These are phyloP conservation scores for Pythium biforme DNA, from an alignment of 352 stramenopile genomes.

Conservation along the genomic window DNA sequence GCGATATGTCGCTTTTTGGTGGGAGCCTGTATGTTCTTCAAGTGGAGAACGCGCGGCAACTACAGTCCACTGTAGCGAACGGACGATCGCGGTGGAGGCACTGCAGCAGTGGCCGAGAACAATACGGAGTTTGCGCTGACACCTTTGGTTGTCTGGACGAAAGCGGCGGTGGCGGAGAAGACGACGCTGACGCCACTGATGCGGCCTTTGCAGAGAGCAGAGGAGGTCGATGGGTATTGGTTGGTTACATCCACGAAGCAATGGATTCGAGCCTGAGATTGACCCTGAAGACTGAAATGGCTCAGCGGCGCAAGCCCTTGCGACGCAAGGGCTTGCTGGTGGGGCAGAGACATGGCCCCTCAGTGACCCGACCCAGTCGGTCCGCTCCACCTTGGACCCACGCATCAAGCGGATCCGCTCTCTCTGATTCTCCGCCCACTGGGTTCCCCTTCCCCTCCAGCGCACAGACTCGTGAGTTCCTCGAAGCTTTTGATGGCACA, in stretches of 20 bases:
- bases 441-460: conserved; percentile 11
- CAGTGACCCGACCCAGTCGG: too few species aligned
- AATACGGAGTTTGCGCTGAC: not conserved
- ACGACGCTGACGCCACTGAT: not conserved
- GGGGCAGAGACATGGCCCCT: not conserved
- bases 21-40: conserved; percentile 4
- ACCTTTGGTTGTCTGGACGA: not conserved
- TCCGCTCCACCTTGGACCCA: too few species aligned
- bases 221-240: too few species aligned
- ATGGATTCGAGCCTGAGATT: not conserved
- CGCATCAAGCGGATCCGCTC: not conserved
- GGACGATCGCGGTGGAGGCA: conserved; percentile 1
- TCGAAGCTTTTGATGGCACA: not conserved
- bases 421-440: not conserved
- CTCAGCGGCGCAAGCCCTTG: too few species aligned
- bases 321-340: not conserved
- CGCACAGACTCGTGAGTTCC: not conserved
- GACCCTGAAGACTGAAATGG: not conserved
- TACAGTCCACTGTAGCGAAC: not conserved
- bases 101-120: too few species aligned
- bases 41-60: not conserved
- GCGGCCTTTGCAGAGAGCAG: not conserved
- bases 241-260: not conserved
- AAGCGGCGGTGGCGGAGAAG: not conserved
- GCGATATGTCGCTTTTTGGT: conserved; percentile 17